Base-by-base conservation (phyloP, 2,329 filamentous ascomycete genomes). In the Ilyonectria robusta region DNA sequence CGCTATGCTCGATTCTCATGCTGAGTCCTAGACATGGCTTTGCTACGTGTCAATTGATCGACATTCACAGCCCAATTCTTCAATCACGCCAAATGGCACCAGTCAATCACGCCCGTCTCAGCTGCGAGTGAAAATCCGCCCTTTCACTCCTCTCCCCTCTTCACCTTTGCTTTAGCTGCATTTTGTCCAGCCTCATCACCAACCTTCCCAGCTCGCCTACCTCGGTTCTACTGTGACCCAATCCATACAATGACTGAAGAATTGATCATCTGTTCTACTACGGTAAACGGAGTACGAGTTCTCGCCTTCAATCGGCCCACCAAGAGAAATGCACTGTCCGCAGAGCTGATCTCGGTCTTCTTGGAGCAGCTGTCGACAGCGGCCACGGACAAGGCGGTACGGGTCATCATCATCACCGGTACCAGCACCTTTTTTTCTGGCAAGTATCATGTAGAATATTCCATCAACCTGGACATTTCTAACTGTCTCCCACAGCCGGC, bases 301-400 rank as follows among this genome's bases (percentile, higher is more conserved):
- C 71, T 89, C 61, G 83, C 84, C 15, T 76, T 88, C 60, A 87
- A 88, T 77, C 83, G 88, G 6, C 88, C 86, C 2, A 80, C 81
- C 31, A 88, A 89, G 73, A 82, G 86, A 69, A 90, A 90, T 81
- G 87, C 88, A 21, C 84, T 89, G 69, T 88, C 86, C 1, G 80
- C 83, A 63, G 76, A 76, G 48, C 84, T 88, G 81, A 85, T 87
- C 70, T 72, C 77, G 68, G 80, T 86, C 48, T 76, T 87, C 15
- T 74, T 82, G 19, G 73, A 67, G 40, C 74, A 71, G 48, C 70
- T 78, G 31, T 62, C 44, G 58, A 68, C 47, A 37, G 75, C 67
- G 29, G 72, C 72, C 44, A 71, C 33, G 23, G 74, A 77, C 35
- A 44, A 72, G 48, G 67, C 55, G 6, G 75, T 82, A 48, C 76